These are phyloP conservation scores for Phaffia australis DNA, from an alignment of 768 basidiomycete genomes.

Conservation along the genomic window DNA sequence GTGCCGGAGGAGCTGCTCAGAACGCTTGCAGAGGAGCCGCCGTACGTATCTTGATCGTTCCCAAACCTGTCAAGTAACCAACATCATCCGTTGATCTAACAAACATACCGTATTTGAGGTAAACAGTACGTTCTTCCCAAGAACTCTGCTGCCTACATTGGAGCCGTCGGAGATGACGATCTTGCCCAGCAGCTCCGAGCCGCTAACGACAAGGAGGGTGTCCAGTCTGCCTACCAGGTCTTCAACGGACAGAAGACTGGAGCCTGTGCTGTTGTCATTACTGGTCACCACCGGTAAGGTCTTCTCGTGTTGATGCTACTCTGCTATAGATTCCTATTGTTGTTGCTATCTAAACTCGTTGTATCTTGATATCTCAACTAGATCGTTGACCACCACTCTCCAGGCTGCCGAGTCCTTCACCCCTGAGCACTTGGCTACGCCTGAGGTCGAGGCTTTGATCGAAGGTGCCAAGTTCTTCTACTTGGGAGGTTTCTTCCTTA, in stretches of 20 bases:
- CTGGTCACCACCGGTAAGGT: slow-evolving; percentile 73
- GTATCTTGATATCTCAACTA: slow-evolving; percentile 33
- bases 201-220: slow-evolving; percentile 85
- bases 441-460: slow-evolving; percentile 63
- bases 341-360: neutral
- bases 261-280: slow-evolving; percentile 91
- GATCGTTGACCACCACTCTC: slow-evolving; percentile 85
- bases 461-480: slow-evolving; percentile 77
- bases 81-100: neutral
- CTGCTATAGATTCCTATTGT: no score
- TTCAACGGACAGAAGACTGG: slow-evolving; percentile 73
- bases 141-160: slow-evolving; percentile 81
- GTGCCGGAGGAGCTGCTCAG: slow-evolving; percentile 88
- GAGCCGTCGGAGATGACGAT: slow-evolving; percentile 87
- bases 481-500: slow-evolving; percentile 94
- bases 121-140: slow-evolving; percentile 81
- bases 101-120: neutral
- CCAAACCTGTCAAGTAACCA: neutral
- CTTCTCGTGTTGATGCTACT: no score
- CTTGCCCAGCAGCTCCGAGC: slow-evolving; percentile 75
- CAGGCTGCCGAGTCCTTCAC: slow-evolving; percentile 84
- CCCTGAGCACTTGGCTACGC: slow-evolving; percentile 62
- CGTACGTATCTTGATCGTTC: slow-evolving; percentile 45
- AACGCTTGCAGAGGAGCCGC: slow-evolving; percentile 94
- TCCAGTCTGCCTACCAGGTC: slow-evolving; percentile 79